Evolutionary conservation across 345 rosid genomes (phyloP), one percentile per base, ranked within the genome.

Genomic region (Sapria himalayana): DNA sequence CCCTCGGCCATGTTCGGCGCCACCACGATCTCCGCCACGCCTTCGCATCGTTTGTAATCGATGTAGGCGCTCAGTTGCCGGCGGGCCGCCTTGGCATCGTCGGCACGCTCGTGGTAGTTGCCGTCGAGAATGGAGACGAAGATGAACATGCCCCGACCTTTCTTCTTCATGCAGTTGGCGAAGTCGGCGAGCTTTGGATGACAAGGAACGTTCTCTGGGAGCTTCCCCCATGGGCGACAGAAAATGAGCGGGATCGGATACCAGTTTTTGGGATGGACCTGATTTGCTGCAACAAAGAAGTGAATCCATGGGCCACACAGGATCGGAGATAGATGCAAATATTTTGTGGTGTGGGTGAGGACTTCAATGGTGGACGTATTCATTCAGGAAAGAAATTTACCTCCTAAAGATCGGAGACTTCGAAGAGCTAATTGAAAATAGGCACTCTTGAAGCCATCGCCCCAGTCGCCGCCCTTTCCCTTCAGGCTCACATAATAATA

Each of bases 391-490:
- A n/a, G 19, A 50, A 4, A 43, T 48, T n/a, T 67, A 85, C 96
- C 99, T 80, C 99, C 99, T 19, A 91, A 63, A 13, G 99, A 84
- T 40, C 99, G 81, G 54, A 91, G 99, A 69, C 99, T 91, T 21
- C 93, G 95, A 27, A 91, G 99, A 41, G 99, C 99, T 51, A 84
- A 63, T 61, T 91, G 99, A 55, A 91, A 84, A 69, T 91, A 91
- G 32, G 99, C 99, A 67, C 99, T 91, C 73, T 91, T 91, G 69
- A 91, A 77, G 60, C 99, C 99, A 48, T 91, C 99, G 10, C 95
- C 99, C 99, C 99, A 91, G 64, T 91, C 96, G 52, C 95, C 99
- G 29, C 93, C 99, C 64, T 91, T 91, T 51, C 99, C 99, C 68
- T 77, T 84, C 35, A 91, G 38, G 68, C 96, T 70, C 52, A 91